Base-by-base conservation (phyloP, 306 rosid species). In the Argentina anserina region DNA sequence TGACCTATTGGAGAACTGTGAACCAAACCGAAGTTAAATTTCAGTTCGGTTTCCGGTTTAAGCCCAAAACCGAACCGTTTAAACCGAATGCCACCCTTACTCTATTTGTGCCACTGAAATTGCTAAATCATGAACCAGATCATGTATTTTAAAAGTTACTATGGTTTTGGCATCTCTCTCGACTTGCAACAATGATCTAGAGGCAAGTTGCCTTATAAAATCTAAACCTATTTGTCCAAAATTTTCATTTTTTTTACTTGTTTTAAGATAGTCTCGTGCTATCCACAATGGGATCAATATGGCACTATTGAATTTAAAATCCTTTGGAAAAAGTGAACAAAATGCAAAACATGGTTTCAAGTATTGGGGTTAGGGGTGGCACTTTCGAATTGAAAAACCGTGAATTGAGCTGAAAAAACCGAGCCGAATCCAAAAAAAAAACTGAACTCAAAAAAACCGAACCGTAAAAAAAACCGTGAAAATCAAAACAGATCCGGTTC, bases 301-400 rank as follows among this genome's bases (percentile, higher is more conserved):
- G 8, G 0, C 15, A 29, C 18, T 29, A 2, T 23, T 4, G 5
- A 59, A 15, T 37, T 17, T 0, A 43, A 17, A 18, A 61, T 29
- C 70, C 14, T 74, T 63, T 1, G 64, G 71, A 11, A 33, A 63
- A 4, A 74, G 41, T 28, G 76, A 18, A 73, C 58, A 73, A 41
- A 60, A 61, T 20, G 21, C 33, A 45, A 73, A 73, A 58, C 74
- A 78, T 0, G 53, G 74, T 28, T 71, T 78, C 73, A 78, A 40
- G 21, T 65, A n/a, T n/a, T n/a, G n/a, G n/a, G n/a, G n/a, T n/a
- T n/a, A n/a, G n/a, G n/a, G n/a, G n/a, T n/a, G n/a, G n/a, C n/a
- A n/a, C n/a, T n/a, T n/a, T n/a, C n/a, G n/a, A n/a, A n/a, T n/a
- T n/a, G n/a, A n/a, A n/a, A n/a, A n/a, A n/a, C n/a, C n/a, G n/a